Percentiles rank a stretch among this genome's conserved stretches.
These are phyloP conservation scores for Microsporum audouinii DNA, from an alignment of 2,329 filamentous ascomycete genomes.

Conservation along the genomic window DNA sequence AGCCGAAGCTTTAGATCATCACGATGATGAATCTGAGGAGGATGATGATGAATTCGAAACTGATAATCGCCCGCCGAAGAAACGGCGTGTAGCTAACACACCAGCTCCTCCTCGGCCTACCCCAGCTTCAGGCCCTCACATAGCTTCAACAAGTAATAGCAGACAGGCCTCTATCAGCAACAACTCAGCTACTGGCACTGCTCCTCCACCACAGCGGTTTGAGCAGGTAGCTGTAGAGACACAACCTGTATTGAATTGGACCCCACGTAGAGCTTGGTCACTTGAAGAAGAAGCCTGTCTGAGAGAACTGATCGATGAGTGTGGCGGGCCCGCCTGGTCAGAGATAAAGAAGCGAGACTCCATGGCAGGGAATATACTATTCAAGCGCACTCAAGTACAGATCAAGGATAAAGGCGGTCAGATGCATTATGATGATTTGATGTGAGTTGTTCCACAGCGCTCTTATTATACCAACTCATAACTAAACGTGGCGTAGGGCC, in stretches of 20 bases:
- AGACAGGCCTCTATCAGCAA: background rate
- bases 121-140: background rate
- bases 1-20: slow-evolving; percentile 10
- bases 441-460: background rate
- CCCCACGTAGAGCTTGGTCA: background rate
- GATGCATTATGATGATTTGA: slow-evolving; percentile 2
- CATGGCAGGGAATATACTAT: background rate
- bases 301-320: background rate
- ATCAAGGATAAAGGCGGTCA: background rate
- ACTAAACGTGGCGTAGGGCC: background rate
- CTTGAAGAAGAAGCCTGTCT: background rate
- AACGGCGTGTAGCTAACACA: background rate
- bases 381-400: background rate
- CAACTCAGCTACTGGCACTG: background rate
- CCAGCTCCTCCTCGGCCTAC: background rate
- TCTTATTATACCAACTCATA: background rate
- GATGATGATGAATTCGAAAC: slow-evolving; percentile 24
- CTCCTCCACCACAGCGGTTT: background rate
- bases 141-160: background rate
- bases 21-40: background rate
- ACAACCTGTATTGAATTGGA: background rate
- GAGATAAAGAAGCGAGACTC: background rate
- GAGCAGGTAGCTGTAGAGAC: background rate
- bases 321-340: background rate
- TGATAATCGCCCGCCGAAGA: slow-evolving; percentile 15